Conservation (phyloP, 2,329 filamentous ascomycete species). For the Verticillium zaregamsianum region DNA sequence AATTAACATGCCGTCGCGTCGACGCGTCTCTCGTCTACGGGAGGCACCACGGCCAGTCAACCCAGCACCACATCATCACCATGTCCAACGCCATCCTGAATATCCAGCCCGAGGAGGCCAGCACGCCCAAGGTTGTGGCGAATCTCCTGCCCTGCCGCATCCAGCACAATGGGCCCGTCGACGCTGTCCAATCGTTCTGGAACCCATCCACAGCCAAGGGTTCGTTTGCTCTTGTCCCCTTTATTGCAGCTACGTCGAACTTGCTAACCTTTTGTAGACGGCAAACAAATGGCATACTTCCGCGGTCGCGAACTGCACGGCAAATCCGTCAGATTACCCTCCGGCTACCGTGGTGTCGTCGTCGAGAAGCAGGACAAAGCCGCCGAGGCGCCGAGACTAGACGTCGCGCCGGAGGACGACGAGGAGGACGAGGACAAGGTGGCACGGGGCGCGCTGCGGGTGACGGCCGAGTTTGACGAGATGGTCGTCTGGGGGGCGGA, state of each 20-base stretch:
- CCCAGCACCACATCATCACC: constrained; percentile 1
- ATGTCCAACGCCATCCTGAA: constrained; percentile 41
- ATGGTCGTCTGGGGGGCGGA: constrained; percentile 86
- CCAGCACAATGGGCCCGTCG: constrained; percentile 70
- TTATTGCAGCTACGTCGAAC: background rate
- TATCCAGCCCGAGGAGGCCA: constrained; percentile 23
- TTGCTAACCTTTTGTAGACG: constrained; percentile 32
- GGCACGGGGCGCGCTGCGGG: constrained; percentile 51
- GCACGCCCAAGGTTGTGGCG: constrained; percentile 41
- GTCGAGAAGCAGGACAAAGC: constrained; percentile 37
- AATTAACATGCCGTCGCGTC: background rate
- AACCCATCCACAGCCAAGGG: constrained; percentile 46
- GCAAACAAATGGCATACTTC: constrained; percentile 59
- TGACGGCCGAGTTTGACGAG: constrained; percentile 66
- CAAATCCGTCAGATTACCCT: constrained; percentile 60
- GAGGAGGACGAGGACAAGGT: constrained; percentile 40
- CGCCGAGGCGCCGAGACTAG: background rate
- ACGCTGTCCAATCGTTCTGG: constrained; percentile 66
- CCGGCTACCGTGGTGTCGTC: constrained; percentile 66
- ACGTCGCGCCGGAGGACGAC: constrained; percentile 23
- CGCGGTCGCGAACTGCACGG: constrained; percentile 77
- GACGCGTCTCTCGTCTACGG: background rate
- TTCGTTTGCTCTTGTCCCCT: constrained; percentile 15
- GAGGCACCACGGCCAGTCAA: background rate
- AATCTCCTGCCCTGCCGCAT: constrained; percentile 80